Base-by-base conservation (phyloP, 2,329 filamentous ascomycete genomes). In the Penicillium corylophilum region DNA sequence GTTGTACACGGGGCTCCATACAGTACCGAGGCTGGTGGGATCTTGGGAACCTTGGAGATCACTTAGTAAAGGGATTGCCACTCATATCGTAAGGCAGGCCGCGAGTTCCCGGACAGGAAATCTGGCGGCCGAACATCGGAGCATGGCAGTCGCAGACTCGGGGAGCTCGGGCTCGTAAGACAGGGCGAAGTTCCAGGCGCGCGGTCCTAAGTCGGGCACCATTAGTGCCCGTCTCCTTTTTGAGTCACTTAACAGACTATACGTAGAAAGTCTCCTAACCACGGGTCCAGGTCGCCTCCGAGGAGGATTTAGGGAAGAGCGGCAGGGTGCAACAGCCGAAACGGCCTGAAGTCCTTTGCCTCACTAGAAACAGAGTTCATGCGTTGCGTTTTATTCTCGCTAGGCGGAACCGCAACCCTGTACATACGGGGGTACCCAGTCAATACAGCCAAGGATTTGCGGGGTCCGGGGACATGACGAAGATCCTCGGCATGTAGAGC, bases 401-500 rank as follows among this genome's bases (percentile, higher is more conserved):
- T 12, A n/a, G 16, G 33, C 33, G 33, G 33, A 35, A 35, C 33
- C n/a, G 33, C n/a, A 35, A 35, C 15, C n/a, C 15, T 4, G 31
- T 33, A 16, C 31, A 33, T n/a, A 3, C 15, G n/a, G 15, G 15
- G 24, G 35, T 20, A 38, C 35, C 9, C 35, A 8, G 13, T 38
- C 16, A 9, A 13, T 13, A 49, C 47, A 44, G 33, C 47, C 45
- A 36, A 48, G 45, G 29, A 18, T 42, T 28, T 58, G 59, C 56
- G 60, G 60, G 55, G 59, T 57, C 51, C 39, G 54, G 55, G 54
- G 44, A 44, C 38, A 46, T 51, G 51, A 45, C 51, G 49, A 50
- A 16, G 55, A 56, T 53, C 57, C 15, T 33, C 54, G 33, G 28
- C 5, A 40, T 10, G 20, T 52, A 10, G 44, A 40, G 38, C 23